These are phyloP conservation scores for Entomortierella parvispora DNA, from an alignment of 192 early-diverging fungal genomes.

Conservation along the genomic window DNA sequence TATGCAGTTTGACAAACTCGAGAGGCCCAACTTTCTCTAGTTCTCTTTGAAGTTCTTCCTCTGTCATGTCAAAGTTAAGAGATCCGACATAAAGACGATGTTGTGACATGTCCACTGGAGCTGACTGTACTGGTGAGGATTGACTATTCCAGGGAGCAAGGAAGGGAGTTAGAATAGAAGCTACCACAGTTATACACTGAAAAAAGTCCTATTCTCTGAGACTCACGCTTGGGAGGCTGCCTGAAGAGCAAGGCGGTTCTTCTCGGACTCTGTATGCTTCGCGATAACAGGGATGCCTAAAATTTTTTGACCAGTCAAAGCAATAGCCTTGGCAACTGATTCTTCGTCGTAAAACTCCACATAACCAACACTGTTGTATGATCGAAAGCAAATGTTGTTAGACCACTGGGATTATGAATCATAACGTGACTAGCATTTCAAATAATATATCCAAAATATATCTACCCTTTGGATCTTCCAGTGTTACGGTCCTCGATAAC, in stretches of 20 bases:
- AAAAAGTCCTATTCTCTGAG: too few species aligned
- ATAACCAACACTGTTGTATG: constrained; percentile 83
- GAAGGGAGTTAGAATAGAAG: too few species aligned
- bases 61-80: constrained; percentile 71
- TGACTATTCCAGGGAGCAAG: too few species aligned
- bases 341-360: constrained; percentile 94
- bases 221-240: constrained; percentile 64
- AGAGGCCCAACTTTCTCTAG: constrained; percentile 89
- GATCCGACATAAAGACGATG: constrained; percentile 72
- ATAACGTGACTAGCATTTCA: background rate
- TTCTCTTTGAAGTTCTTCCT: constrained; percentile 78
- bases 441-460: background rate
- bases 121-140: constrained; percentile 32
- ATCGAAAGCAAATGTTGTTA: background rate
- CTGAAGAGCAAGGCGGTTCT: constrained; percentile 81
- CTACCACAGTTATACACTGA: too few species aligned
- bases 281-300: constrained; percentile 95
- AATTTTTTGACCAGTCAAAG: constrained; percentile 85
- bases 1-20: constrained; percentile 85
- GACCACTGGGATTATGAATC: background rate
- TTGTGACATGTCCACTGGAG: constrained; percentile 57
- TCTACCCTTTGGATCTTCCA: constrained; percentile 87
- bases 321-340: constrained; percentile 86
- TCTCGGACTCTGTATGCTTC: constrained; percentile 91
- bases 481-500: constrained; percentile 88